phyloP scores from a whole-genome alignment of 2,329 filamentous ascomycete species.

The Colletotrichum costaricense region DNA sequence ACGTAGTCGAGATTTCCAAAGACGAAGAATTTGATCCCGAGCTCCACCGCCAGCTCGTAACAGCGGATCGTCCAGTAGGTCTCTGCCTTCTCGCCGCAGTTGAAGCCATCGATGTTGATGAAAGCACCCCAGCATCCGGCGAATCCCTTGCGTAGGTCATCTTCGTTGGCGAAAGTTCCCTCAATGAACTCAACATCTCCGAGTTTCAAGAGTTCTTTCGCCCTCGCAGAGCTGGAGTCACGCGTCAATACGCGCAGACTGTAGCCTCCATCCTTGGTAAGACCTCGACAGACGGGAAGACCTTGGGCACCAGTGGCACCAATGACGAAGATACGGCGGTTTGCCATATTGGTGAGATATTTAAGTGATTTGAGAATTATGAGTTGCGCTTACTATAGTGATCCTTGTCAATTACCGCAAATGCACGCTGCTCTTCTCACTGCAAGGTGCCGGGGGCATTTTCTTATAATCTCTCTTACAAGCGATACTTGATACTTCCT shows the following conservation, averaged over 20 bases:
- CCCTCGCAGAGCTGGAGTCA: slow-evolving; percentile 52
- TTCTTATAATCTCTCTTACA: not conserved
- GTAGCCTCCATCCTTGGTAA: slow-evolving; percentile 55
- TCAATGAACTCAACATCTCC: slow-evolving; percentile 58
- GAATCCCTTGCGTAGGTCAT: slow-evolving; percentile 55
- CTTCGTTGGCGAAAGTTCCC: slow-evolving; percentile 60
- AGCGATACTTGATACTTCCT: not conserved
- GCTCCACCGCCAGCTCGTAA: slow-evolving; percentile 55
- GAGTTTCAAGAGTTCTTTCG: slow-evolving; percentile 50
- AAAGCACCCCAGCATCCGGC: slow-evolving; percentile 59
- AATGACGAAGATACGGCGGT: slow-evolving; percentile 48
- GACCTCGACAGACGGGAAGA: slow-evolving; percentile 56
- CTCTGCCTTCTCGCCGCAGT: slow-evolving; percentile 63
- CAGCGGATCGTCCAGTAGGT: slow-evolving; percentile 58
- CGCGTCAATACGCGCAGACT: slow-evolving; percentile 59
- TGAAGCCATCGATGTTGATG: slow-evolving; percentile 66
- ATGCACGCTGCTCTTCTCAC: not conserved
- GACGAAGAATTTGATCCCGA: slow-evolving; percentile 54
- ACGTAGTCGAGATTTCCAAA: slow-evolving; percentile 62
- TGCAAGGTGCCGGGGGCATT: not conserved
- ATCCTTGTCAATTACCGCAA: not conserved
- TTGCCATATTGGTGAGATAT: slow-evolving; percentile 35
- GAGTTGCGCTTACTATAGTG: not conserved
- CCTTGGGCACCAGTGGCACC: slow-evolving; percentile 65
- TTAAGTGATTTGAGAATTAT: not conserved